Evolutionary conservation across 2,329 filamentous ascomycete species (phyloP), one percentile per base, ranked within the genome.

Genomic region (Alternaria hordeiaustralica): DNA sequence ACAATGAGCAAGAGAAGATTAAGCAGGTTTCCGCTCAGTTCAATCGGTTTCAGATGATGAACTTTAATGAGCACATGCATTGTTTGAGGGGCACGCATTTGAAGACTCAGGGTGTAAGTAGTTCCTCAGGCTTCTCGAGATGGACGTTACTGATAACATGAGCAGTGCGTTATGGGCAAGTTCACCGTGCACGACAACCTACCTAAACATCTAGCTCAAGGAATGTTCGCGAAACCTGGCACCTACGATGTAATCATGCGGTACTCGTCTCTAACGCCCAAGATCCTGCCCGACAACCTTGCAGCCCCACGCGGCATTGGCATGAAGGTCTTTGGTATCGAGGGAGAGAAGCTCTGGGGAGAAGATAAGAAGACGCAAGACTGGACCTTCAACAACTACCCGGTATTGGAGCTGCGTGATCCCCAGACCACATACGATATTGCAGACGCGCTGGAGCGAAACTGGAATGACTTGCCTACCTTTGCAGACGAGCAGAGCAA

Each of bases 271-370:
- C 63, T 75, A 3, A 75, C 72, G 9, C 72, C 72, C 6, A 75
- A 75, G 50, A 70, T 72, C 5, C 41, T 73, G 5, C 71, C 71
- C 2, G 72, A 73, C 36, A 73, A 72, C 4, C 55, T 82, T 23
- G 78, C 83, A 0, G 80, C 82, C 55, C 84, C 83, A 5, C 78
- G 83, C 43, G 84, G 83, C 23, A 82, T 85, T 45, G 81, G 55
- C 11, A 84, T 86, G 77, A 86, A 86, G 66, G 69, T 86, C 45
- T 86, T 86, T 72, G 79, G 82, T 56, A 80, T 86, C n/a, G 74
- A 74, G 28, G 80, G 80, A 44, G 76, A 74, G 60, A 79, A 69
- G 55, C 23, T 71, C 68, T 77, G 65, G 71, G 69, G 51, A 67
- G 69, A 74, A 21, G 71, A 73, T 43, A 73, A 74, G 55, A 71